phyloP scores from a whole-genome alignment of 106 monocot genomes.

The Apostasia ramifera region DNA sequence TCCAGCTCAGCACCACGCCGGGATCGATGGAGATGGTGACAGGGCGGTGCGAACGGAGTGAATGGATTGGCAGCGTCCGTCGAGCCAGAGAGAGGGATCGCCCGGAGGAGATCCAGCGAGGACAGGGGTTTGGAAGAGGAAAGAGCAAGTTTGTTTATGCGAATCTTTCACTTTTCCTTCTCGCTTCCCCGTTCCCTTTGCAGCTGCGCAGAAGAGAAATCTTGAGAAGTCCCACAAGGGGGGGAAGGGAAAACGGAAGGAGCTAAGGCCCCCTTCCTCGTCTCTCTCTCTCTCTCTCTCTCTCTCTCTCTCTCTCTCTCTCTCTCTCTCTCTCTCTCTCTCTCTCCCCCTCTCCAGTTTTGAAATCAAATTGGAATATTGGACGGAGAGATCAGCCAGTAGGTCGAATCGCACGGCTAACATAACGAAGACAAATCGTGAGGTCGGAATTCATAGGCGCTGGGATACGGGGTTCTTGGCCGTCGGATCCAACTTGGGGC shows the following conservation, averaged over 20 bases:
- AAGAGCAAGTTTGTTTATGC: background rate
- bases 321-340: constrained; percentile 1
- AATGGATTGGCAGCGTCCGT: background rate
- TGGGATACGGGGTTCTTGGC: constrained; percentile 10
- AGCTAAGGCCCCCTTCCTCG: background rate
- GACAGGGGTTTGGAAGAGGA: constrained; percentile 3
- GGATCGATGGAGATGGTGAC: constrained; percentile 5
- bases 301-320: background rate
- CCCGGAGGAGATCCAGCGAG: background rate
- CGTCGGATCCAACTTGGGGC: constrained; percentile 13
- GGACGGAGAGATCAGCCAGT: constrained; percentile 15
- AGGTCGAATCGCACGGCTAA: constrained; percentile 12
- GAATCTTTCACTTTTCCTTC: background rate
- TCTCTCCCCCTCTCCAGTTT: constrained; percentile 68
- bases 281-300: constrained; percentile 6
- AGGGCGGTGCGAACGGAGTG: background rate
- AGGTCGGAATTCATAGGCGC: constrained; percentile 50
- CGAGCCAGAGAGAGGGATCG: background rate
- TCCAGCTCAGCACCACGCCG: background rate
- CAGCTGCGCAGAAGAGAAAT: constrained; percentile 2
- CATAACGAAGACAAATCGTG: background rate
- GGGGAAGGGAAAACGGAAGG: constrained; percentile 2
- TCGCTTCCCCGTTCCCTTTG: background rate
- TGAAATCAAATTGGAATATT: constrained; percentile 59
- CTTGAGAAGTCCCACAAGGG: background rate